Conservation (phyloP, 2,329 filamentous ascomycete species). For the Aspergillus thermomutatus region DNA sequence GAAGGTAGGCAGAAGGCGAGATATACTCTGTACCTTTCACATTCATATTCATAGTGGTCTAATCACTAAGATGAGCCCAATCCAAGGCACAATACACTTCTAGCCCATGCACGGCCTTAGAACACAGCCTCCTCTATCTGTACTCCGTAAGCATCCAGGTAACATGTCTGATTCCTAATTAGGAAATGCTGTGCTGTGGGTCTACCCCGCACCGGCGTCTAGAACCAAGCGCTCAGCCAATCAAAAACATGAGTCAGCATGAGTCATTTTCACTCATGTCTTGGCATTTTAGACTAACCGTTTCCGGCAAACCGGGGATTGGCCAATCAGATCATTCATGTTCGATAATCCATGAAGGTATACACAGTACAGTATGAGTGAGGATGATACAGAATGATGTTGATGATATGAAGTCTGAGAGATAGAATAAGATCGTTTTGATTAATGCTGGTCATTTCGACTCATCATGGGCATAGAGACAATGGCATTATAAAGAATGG, state of each 20-base stretch:
- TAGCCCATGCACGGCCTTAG: no score
- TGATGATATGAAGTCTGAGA: background rate
- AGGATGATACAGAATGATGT: background rate
- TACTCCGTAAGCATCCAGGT: no score
- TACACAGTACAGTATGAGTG: slow-evolving; percentile 1
- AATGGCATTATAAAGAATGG: background rate
- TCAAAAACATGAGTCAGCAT: slow-evolving; percentile 2
- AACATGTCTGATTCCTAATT: background rate
- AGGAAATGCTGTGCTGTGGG: background rate
- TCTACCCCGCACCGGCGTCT: background rate
- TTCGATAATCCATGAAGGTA: background rate
- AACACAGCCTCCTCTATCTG: no score
- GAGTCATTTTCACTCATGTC: slow-evolving; percentile 7
- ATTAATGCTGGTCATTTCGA: background rate
- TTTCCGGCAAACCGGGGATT: background rate
- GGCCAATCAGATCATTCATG: background rate
- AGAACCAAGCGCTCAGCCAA: background rate
- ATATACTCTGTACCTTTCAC: no score
- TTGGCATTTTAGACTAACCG: background rate
- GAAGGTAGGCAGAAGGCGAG: no score
- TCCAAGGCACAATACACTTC: no score
- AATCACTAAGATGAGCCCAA: no score
- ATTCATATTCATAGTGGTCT: no score
- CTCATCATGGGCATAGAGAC: background rate
- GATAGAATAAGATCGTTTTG: background rate